phyloP scores from a whole-genome alignment of 1,284 basidiomycete genomes.

The Ceratobasidium sp. region DNA sequence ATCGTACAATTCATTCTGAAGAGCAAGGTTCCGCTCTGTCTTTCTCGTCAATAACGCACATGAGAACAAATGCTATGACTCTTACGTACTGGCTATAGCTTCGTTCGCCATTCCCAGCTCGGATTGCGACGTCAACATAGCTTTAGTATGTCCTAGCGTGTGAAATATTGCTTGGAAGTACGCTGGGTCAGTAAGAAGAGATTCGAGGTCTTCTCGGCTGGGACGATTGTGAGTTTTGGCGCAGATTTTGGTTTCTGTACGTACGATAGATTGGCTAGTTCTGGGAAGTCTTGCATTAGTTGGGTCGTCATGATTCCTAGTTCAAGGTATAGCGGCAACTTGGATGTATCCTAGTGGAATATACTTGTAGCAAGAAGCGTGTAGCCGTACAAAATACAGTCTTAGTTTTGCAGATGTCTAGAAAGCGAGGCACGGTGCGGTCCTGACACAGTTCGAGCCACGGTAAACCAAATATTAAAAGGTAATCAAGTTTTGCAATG shows the following conservation, averaged over 20 bases:
- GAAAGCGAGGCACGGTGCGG: no score
- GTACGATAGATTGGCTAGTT: slow-evolving; percentile 74
- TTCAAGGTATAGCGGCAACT: no score
- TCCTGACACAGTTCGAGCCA: not conserved
- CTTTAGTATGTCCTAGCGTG: slow-evolving; percentile 76
- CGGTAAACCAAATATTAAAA: not conserved
- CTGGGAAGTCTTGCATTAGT: slow-evolving; percentile 73
- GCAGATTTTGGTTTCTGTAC: slow-evolving; percentile 49
- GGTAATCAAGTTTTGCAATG: not conserved
- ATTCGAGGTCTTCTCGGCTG: slow-evolving; percentile 88
- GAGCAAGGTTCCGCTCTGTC: slow-evolving; percentile 75
- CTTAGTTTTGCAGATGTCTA: no score
- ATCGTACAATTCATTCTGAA: slow-evolving; percentile 77
- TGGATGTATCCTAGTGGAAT: no score
- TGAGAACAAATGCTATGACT: not conserved
- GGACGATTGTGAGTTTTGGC: slow-evolving; percentile 25
- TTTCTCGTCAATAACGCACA: slow-evolving; percentile 16
- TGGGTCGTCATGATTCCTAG: slow-evolving; percentile 51
- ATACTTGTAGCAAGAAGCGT: no score
- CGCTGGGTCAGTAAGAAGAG: slow-evolving; percentile 78
- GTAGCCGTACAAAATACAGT: no score
- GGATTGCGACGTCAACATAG: slow-evolving; percentile 76
- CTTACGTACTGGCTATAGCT: slow-evolving; percentile 76
- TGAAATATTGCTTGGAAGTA: slow-evolving; percentile 91
- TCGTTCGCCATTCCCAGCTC: slow-evolving; percentile 85